phyloP scores from a whole-genome alignment of 2,329 filamentous ascomycete genomes.

The Hypoxylon sp. region DNA sequence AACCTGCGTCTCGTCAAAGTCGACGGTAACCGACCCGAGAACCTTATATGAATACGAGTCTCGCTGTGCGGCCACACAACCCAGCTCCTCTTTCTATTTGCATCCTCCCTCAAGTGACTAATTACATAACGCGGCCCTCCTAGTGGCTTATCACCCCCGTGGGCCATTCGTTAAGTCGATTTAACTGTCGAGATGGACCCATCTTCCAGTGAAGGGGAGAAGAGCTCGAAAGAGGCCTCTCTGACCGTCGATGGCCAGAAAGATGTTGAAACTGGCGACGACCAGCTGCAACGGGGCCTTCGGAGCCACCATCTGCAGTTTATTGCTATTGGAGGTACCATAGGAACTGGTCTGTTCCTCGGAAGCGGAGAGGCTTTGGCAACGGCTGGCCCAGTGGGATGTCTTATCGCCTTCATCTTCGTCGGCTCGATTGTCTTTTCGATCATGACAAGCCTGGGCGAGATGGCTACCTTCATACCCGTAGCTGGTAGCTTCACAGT shows the following conservation, averaged over 20 bases:
- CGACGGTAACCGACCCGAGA: slow-evolving; percentile 23
- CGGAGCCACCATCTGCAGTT: slow-evolving; percentile 56
- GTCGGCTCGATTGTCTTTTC: slow-evolving; percentile 81
- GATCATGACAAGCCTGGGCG: slow-evolving; percentile 78
- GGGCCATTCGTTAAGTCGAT: slow-evolving; percentile 16
- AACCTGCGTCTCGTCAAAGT: slow-evolving; percentile 11
- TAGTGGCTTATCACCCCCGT: slow-evolving; percentile 18
- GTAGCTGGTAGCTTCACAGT: slow-evolving; percentile 82
- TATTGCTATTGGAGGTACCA: slow-evolving; percentile 67
- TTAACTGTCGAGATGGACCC: slow-evolving; percentile 35
- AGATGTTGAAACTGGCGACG: slow-evolving; percentile 52
- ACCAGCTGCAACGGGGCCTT: slow-evolving; percentile 55
- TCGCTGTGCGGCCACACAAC: slow-evolving; percentile 10
- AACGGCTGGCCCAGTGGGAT: slow-evolving; percentile 75
- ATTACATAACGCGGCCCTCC: slow-evolving; percentile 32
- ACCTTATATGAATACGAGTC: slow-evolving; percentile 24
- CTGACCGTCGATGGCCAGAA: slow-evolving; percentile 40
- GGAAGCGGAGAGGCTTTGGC: slow-evolving; percentile 75
- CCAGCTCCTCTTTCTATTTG: slow-evolving; percentile 3
- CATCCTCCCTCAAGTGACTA: slow-evolving; percentile 12
- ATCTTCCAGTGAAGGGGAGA: slow-evolving; percentile 35
- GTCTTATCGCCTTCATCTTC: slow-evolving; percentile 77
- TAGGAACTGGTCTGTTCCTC: slow-evolving; percentile 81
- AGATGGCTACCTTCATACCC: slow-evolving; percentile 85
- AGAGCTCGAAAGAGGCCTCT: slow-evolving; percentile 33